Percentiles rank a stretch among this genome's conserved stretches.
phyloP scores from a whole-genome alignment of 169 alveolate genomes.

The Pseudocohnilembus persalinus region DNA sequence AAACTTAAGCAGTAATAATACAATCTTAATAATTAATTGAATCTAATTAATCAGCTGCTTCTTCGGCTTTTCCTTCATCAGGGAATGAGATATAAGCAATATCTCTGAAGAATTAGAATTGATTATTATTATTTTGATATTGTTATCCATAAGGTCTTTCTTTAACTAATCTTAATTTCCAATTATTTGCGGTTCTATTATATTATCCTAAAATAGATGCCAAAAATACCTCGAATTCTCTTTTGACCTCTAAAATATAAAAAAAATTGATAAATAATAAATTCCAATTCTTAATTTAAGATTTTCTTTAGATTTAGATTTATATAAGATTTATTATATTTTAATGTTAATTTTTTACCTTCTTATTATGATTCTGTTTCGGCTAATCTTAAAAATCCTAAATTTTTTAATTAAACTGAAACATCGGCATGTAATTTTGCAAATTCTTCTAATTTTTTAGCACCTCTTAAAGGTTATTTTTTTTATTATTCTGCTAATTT shows the following conservation, averaged over 20 bases:
- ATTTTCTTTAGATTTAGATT: too few relatives aligned
- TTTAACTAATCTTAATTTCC: not conserved
- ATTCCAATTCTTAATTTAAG: too few relatives aligned
- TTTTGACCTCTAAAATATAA: too few relatives aligned
- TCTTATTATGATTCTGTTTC: not conserved
- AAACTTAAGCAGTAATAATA: not conserved
- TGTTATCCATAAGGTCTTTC: not conserved
- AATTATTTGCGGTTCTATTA: not conserved
- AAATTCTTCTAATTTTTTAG: not conserved
- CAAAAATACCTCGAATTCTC: not conserved
- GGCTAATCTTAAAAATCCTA: not conserved
- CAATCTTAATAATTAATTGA: not conserved
- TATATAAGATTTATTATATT: too few relatives aligned
- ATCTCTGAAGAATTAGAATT: not conserved
- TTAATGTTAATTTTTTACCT: too few relatives aligned
- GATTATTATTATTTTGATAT: not conserved
- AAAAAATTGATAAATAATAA: too few relatives aligned
- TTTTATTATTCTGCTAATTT: too few relatives aligned
- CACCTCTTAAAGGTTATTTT: too few relatives aligned
- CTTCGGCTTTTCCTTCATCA: not conserved
- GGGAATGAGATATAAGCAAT: not conserved
- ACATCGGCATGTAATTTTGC: not conserved
- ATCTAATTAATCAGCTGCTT: not conserved
- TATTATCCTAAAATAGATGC: too few relatives aligned
- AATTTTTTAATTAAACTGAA: not conserved